phyloP scores from a whole-genome alignment of 2,329 filamentous ascomycete genomes.

The Fusarium citri region DNA sequence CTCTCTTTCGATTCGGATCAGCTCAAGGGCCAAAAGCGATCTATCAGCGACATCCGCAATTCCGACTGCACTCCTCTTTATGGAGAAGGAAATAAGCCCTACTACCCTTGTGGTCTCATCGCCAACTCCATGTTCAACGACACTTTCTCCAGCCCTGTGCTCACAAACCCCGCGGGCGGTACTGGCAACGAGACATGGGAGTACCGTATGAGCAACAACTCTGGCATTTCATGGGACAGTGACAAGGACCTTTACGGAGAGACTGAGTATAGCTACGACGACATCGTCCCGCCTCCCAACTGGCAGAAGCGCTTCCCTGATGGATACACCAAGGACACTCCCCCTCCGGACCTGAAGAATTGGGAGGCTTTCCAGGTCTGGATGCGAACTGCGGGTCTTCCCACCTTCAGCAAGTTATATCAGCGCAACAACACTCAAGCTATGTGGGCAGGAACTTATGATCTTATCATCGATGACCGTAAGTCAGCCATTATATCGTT shows the following conservation, averaged over 20 bases:
- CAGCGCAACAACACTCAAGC: conserved; percentile 78
- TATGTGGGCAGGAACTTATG: conserved; percentile 79
- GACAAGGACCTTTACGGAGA: conserved; percentile 83
- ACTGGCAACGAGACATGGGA: conserved; percentile 54
- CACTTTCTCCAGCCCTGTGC: conserved; percentile 76
- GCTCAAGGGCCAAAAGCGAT: conserved; percentile 75
- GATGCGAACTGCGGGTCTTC: conserved; percentile 97
- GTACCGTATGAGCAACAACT: conserved; percentile 81
- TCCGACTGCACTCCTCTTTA: conserved; percentile 83
- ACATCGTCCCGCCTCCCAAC: conserved; percentile 86
- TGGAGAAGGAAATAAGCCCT: conserved; percentile 71
- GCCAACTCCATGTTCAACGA: conserved; percentile 99
- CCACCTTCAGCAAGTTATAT: conserved; percentile 93
- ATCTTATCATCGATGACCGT: conserved; percentile 83
- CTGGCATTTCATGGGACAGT: conserved; percentile 85
- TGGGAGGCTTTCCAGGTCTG: conserved; percentile 95
- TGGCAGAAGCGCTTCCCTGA: conserved; percentile 79
- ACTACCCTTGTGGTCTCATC: conserved; percentile 95
- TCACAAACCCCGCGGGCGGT: conserved; percentile 61
- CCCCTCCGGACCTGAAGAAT: conserved; percentile 77
- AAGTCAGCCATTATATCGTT: conserved; percentile 54
- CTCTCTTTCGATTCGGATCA: conserved; percentile 88
- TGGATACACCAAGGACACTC: conserved; percentile 73
- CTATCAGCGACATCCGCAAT: conserved; percentile 68
- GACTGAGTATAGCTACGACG: conserved; percentile 71